Conservation (phyloP, 768 basidiomycete genomes). For the Tricholoma furcatifolium region DNA sequence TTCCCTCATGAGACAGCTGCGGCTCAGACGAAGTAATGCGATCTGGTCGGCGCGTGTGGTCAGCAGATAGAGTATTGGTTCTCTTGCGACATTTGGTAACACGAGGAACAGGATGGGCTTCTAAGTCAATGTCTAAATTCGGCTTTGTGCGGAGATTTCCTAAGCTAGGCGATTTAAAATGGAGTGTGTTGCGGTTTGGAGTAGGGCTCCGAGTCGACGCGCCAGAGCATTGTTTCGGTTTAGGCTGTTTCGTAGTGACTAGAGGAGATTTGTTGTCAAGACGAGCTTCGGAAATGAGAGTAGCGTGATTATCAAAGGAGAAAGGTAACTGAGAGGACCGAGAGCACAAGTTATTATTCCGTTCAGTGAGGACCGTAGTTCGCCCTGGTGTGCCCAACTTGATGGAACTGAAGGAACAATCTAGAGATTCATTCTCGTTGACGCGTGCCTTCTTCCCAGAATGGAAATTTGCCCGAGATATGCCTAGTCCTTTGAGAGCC, state of each 20-base stretch:
- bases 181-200: not conserved
- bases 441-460: conserved; percentile 6
- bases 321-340: not conserved
- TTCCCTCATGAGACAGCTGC: conserved; percentile 12
- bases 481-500: not conserved
- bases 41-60: conserved; percentile 8
- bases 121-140: conserved; percentile 1
- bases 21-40: not conserved
- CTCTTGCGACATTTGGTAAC: conserved; percentile 22
- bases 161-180: conserved; percentile 17
- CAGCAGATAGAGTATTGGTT: conserved; percentile 22
- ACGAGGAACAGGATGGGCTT: conserved; percentile 15
- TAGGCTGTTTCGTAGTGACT: conserved; percentile 4
- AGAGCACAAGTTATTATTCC: conserved; percentile 7
- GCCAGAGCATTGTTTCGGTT: not conserved
- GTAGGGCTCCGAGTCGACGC: not conserved
- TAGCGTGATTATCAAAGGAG: not conserved
- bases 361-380: conserved; percentile 2
- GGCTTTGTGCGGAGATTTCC: conserved; percentile 12
- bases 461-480: not conserved
- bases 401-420: not conserved
- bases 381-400: conserved; percentile 5
- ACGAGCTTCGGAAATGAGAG: not conserved
- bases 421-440: conserved; percentile 7
- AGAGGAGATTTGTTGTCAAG: not conserved